These are phyloP conservation scores for Vachellia collinsii DNA, from an alignment of 306 rosid species.

Conservation along the genomic window DNA sequence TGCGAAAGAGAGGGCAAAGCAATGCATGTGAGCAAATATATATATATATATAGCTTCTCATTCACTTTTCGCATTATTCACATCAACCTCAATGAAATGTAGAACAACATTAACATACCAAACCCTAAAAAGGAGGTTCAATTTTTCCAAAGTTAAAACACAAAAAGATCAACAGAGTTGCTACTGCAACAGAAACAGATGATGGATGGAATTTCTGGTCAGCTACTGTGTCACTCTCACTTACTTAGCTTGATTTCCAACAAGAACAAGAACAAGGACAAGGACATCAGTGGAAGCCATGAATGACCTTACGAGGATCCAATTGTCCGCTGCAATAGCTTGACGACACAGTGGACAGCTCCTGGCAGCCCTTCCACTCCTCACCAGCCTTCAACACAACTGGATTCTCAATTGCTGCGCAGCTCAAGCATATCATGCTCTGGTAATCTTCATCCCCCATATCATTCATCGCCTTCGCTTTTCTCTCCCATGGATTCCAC, in stretches of 20 bases:
- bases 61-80: background rate
- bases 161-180: background rate
- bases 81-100: background rate
- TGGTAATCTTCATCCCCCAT: slow-evolving; percentile 76
- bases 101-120: background rate
- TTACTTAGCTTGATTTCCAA: no score
- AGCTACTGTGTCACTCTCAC: background rate
- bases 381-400: slow-evolving; percentile 64
- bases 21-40: background rate
- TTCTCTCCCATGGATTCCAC: slow-evolving; percentile 86
- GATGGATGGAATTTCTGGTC: background rate
- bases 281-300: slow-evolving; percentile 49
- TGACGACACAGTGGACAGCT: slow-evolving; percentile 69
- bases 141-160: background rate
- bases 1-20: background rate
- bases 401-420: slow-evolving; percentile 67
- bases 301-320: slow-evolving; percentile 73
- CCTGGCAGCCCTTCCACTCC: slow-evolving; percentile 84
- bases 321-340: slow-evolving; percentile 89
- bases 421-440: slow-evolving; percentile 67
- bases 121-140: background rate
- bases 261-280: background rate
- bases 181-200: background rate
- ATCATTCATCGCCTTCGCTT: slow-evolving; percentile 64
- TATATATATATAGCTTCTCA: background rate